Base-by-base conservation (phyloP, 495 filamentous ascomycete species). In the Penicillium bovifimosum region DNA sequence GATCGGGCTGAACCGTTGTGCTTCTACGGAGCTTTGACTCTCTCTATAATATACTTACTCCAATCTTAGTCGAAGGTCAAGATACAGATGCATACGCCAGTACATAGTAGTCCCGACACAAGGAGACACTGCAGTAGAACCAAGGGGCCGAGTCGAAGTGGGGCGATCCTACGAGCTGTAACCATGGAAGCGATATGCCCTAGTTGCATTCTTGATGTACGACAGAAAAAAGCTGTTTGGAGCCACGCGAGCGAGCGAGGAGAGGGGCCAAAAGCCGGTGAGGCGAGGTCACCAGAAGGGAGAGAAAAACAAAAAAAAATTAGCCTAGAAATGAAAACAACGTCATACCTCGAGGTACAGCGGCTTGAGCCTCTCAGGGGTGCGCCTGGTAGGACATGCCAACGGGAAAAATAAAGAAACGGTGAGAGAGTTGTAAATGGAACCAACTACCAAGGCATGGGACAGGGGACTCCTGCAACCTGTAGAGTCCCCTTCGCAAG, bases 231-330 rank as follows among this genome's bases (percentile, higher is more conserved):
- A 47, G 36, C 34, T 38, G 9, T 50, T 17, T 45, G 40, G 31
- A 41, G 49, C 62, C 62, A 62, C 62, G 62, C 56, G 62, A 60
- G 47, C 16, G 41, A 44, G 49, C 41, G 41, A 27, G 29, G 41
- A 10, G 41, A 45, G 54, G 59, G 50, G 58, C 41, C 41, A 61
- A 63, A 66, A 59, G 53, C 58, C 63, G 60, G 63, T 66, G 63
- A 63, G 60, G 61, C 35, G 36, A 17, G 14, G 27, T 16, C 16
- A 17, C 11, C 40, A 4, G 3, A 31, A 31, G 9, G n/a, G 14
- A 36, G 16, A 6, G 38, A 27, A 27, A 27, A 35, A 31, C 2
- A 35, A 42, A 17, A 11, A 32, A 26, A 17, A 26, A 13, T 33
- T n/a, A 40, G 41, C 9, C 1, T 13, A 13, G 17, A 44, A 42